Evolutionary conservation across 1,284 basidiomycete genomes (phyloP).

Genomic region (Leccinum subrobustum): DNA sequence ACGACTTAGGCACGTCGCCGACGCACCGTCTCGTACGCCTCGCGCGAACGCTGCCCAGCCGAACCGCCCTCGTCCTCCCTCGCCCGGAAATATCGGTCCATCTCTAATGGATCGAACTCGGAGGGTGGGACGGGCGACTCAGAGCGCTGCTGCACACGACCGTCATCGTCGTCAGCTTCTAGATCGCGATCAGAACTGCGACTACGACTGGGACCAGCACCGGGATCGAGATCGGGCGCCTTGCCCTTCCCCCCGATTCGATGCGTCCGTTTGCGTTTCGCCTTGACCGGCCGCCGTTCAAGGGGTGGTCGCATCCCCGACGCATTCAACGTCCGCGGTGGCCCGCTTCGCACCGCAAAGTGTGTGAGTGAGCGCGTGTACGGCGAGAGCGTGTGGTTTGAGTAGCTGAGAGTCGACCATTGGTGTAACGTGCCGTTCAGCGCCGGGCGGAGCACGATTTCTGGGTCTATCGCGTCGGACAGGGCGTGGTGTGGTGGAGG

Average conservation of each 20-base stretch:
- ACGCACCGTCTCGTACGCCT: slow-evolving; percentile 16
- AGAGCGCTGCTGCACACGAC: slow-evolving; percentile 17
- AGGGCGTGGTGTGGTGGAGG: slow-evolving; percentile 37
- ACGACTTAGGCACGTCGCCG: slow-evolving; percentile 14
- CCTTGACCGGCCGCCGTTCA: slow-evolving; percentile 62
- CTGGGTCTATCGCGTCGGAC: slow-evolving; percentile 41
- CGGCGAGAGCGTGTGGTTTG: slow-evolving; percentile 88
- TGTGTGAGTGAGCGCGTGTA: slow-evolving; percentile 87
- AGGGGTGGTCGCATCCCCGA: slow-evolving; percentile 28
- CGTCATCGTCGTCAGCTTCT: not conserved
- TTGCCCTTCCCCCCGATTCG: slow-evolving; percentile 49
- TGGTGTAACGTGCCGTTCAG: slow-evolving; percentile 77
- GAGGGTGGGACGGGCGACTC: slow-evolving; percentile 43
- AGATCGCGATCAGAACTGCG: not conserved
- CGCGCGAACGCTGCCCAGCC: not conserved
- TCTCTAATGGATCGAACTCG: slow-evolving; percentile 73
- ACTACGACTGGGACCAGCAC: not conserved
- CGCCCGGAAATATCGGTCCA: slow-evolving; percentile 73
- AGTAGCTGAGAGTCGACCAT: slow-evolving; percentile 78
- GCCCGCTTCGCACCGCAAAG: slow-evolving; percentile 86
- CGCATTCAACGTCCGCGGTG: slow-evolving; percentile 46
- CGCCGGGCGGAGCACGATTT: slow-evolving; percentile 69
- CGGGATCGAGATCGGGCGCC: not conserved
- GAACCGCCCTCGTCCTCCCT: slow-evolving; percentile 37
- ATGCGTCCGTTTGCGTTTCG: slow-evolving; percentile 74